Conservation (phyloP, 371 early-diverging fungal genomes). For the Caulochytrium protostelioides region DNA sequence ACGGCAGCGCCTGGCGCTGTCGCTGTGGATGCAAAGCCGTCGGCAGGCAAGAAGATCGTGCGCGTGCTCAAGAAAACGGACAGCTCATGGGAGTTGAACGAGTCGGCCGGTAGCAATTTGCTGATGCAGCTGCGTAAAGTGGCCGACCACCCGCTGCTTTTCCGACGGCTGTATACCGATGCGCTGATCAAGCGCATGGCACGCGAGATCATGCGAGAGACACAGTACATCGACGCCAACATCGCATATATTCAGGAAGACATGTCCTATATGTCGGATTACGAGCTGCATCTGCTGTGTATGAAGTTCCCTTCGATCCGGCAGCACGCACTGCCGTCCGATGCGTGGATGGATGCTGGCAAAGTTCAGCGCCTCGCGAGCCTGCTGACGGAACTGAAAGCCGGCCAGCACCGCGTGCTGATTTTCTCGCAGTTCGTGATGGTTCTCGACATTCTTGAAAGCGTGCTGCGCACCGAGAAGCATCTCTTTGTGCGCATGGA, state of each 20-base stretch:
- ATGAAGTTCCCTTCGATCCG: conserved; percentile 30
- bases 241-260: conserved; percentile 59
- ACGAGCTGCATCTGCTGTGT: conserved; percentile 54
- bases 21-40: conserved; percentile 13
- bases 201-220: conserved; percentile 33
- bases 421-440: conserved; percentile 66
- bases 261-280: conserved; percentile 63
- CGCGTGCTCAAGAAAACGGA: conserved; percentile 5
- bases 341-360: conserved; percentile 53
- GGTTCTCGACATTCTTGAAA: conserved; percentile 35
- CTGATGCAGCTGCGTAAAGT: conserved; percentile 68
- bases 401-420: conserved; percentile 29
- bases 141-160: conserved; percentile 61
- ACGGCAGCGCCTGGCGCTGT: too few relatives aligned
- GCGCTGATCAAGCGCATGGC: conserved; percentile 38
- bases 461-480: conserved; percentile 35
- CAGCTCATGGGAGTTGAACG: neutral
- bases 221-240: conserved; percentile 44
- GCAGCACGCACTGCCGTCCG: conserved; percentile 26
- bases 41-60: conserved; percentile 7
- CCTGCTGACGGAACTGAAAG: conserved; percentile 32
- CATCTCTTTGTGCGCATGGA: conserved; percentile 26
- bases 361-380: conserved; percentile 40
- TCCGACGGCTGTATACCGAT: conserved; percentile 40
- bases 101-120: conserved; percentile 17